Percentiles rank a stretch among this genome's conserved stretches.
These are phyloP conservation scores for Senecio squalidus DNA, from an alignment of 140 eudicot species.

Conservation along the genomic window DNA sequence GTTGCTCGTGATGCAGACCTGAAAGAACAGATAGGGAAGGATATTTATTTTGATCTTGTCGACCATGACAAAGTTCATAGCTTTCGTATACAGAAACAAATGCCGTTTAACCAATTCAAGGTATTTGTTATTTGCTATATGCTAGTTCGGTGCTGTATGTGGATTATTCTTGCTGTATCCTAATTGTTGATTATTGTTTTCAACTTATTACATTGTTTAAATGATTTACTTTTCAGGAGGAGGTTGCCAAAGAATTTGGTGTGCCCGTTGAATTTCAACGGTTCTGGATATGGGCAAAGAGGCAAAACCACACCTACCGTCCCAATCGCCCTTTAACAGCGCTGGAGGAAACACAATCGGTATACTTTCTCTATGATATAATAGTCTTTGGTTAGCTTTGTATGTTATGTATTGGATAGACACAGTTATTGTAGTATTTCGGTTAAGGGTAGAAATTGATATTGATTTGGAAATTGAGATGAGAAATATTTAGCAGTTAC, in stretches of 20 bases:
- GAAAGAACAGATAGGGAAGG: conserved; percentile 58
- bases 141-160: background rate
- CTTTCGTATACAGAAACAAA: conserved; percentile 69
- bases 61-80: conserved; percentile 65
- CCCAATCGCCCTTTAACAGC: conserved; percentile 88
- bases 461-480: background rate
- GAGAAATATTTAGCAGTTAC: background rate
- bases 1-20: conserved; percentile 67
- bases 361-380: no score
- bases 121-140: conserved; percentile 17
- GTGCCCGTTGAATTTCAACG: conserved; percentile 85
- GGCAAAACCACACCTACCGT: conserved; percentile 93
- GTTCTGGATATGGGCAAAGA: conserved; percentile 95
- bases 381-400: background rate
- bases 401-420: background rate
- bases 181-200: background rate
- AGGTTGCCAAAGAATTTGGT: conserved; percentile 93
- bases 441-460: background rate
- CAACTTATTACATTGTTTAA: background rate
- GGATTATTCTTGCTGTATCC: background rate
- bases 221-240: conserved; percentile 50
- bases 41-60: conserved; percentile 58
- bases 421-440: background rate
- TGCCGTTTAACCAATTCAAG: conserved; percentile 50
- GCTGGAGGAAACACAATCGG: conserved; percentile 78